Conservation (phyloP, 176 grass and related monocot species). For the Paspalum vaginatum region DNA sequence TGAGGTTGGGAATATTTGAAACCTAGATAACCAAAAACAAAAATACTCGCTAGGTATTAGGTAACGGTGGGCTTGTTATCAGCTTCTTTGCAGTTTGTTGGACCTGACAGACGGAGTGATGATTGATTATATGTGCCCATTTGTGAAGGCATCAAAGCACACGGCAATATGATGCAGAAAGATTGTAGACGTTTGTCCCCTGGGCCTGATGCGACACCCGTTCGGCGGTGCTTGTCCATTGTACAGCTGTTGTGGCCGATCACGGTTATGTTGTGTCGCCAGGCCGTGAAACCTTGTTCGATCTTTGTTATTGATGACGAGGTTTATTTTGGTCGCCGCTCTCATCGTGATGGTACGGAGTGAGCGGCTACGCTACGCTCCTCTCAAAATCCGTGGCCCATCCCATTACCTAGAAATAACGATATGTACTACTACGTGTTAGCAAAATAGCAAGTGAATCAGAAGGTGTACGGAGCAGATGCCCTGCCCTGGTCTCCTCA, state of each 20-base stretch:
- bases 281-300: not conserved
- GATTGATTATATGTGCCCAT: not conserved
- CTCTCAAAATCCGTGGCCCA: not conserved
- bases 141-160: not conserved
- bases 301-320: not conserved
- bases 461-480: not conserved
- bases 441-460: not conserved
- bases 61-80: not conserved
- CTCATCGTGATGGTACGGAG: not conserved
- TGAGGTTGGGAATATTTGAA: not conserved
- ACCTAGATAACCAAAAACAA: not conserved
- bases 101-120: not conserved
- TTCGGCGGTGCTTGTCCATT: not conserved
- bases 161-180: not conserved
- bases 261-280: not conserved
- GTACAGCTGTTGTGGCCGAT: not conserved
- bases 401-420: too few relatives aligned
- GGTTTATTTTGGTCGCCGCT: not conserved
- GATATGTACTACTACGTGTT: too few relatives aligned
- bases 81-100: not conserved
- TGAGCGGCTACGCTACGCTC: not conserved
- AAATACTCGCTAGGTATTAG: not conserved
- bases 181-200: not conserved
- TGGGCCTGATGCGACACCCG: not conserved
- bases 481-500: not conserved